Base-by-base conservation (phyloP, 208 protist species). In the Acanthamoeba triangularis region DNA sequence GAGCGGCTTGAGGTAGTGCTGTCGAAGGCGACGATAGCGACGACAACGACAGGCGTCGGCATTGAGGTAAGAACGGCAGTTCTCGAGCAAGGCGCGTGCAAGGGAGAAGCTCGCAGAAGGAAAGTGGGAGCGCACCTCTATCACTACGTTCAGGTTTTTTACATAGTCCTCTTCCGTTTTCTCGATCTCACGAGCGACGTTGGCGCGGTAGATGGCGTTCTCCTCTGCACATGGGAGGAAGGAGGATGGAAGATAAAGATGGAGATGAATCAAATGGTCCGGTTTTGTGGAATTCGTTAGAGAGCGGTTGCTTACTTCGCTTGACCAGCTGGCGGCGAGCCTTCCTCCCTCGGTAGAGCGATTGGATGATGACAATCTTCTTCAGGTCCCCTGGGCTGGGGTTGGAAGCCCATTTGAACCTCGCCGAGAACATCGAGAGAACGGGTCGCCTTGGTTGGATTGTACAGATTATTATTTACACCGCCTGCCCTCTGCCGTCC, bases 101-200 rank as follows among this genome's bases (percentile, higher is more conserved):
- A 0, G 63, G 20, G 63, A 69, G 28, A 69, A 69, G n/a, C 28
- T 3, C 10, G 61, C 3, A 30, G 11, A 30, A 37, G 30, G 33
- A 16, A 5, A 25, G 30, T 10, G 23, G 16, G 67, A 44, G 16
- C 49, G 11, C 56, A 94, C 90, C 52, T 94, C 90, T 35, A 82
- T 65, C n/a, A 94, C n/a, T 0, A 82, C 33, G 37, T 54, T 54
- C 37, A 94, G 49, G 65, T 94, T 94, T 23, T 82, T 82, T 47
- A 94, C 90, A 82, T 94, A 94, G 90, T 94, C 90, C 35, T 94
- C 47, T 52, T 94, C 90, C 28, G 90, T 94, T 25, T 94, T 94
- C 11, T 56, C 47, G 16, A 94, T 94, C 72, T 94, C 90, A 47
- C 90, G 90, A 41, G 90, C 90, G 28, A 94, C 90, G 80, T 82